Percentiles rank a stretch among this genome's conserved stretches.
Conservation (phyloP, 108 stramenopile species). For the Skeletonema potamos region DNA sequence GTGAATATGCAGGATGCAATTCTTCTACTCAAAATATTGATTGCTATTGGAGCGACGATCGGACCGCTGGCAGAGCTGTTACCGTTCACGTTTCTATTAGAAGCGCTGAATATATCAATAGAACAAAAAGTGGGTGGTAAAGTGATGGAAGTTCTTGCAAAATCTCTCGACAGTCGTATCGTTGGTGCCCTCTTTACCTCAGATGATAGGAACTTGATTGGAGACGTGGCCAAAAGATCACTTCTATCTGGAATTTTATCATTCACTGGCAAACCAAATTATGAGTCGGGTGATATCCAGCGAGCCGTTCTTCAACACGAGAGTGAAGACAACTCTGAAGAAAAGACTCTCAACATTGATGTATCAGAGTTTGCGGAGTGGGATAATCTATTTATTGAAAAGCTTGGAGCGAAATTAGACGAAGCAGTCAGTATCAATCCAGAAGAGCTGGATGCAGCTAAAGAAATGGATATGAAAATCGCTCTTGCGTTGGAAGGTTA, state of each 20-base stretch:
- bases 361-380: constrained; percentile 40
- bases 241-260: constrained; percentile 32
- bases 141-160: constrained; percentile 27
- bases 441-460: constrained; percentile 13
- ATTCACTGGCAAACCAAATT: constrained; percentile 39
- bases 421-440: background rate
- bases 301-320: constrained; percentile 24
- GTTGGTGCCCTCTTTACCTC: constrained; percentile 35
- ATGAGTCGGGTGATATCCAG: constrained; percentile 42
- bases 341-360: constrained; percentile 19
- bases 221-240: constrained; percentile 39
- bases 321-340: constrained; percentile 2
- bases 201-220: constrained; percentile 36
- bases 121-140: constrained; percentile 42
- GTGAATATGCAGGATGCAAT: constrained; percentile 33
- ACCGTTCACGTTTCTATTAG: constrained; percentile 34
- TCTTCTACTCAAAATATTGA: constrained; percentile 29
- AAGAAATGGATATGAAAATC: constrained; percentile 44
- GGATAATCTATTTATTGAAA: constrained; percentile 32
- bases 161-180: constrained; percentile 26
- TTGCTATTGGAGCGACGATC: constrained; percentile 41
- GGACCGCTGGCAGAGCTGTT: constrained; percentile 33
- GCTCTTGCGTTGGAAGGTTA: constrained; percentile 32
- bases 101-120: constrained; percentile 40
- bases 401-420: constrained; percentile 6